These are phyloP conservation scores for Torulaspora globosa DNA, from an alignment of 1,139 yeast species.

Conservation along the genomic window DNA sequence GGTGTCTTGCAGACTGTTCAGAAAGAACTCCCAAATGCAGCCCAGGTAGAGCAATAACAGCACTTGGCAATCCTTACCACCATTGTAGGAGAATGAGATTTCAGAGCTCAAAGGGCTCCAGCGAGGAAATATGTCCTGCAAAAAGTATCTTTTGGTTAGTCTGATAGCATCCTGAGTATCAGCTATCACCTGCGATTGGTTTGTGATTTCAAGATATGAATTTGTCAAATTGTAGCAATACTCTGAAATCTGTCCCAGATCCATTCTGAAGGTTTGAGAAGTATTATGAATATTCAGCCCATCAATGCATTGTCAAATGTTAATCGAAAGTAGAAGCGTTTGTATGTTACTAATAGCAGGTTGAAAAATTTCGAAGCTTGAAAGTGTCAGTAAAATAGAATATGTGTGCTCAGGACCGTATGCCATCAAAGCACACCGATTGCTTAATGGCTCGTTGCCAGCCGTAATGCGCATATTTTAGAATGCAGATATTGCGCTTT, in stretches of 20 bases:
- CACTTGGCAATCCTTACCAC: constrained; percentile 39
- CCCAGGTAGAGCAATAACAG: constrained; percentile 33
- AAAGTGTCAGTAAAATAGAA: too few species aligned
- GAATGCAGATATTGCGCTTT: not conserved
- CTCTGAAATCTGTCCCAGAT: constrained; percentile 22
- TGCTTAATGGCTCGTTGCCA: not conserved
- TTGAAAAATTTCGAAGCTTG: not conserved
- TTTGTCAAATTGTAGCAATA: constrained; percentile 31
- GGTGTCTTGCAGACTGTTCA: constrained; percentile 16
- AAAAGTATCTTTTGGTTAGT: constrained; percentile 23
- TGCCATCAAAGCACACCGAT: too few species aligned
- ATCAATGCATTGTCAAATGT: not conserved
- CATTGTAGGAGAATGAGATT: constrained; percentile 37
- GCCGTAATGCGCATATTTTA: not conserved
- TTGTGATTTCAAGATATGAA: constrained; percentile 24
- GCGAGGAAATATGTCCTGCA: constrained; percentile 29
- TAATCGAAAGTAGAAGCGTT: not conserved
- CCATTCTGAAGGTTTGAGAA: constrained; percentile 3
- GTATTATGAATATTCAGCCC: not conserved
- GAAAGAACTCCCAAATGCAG: constrained; percentile 34
- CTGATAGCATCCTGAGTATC: constrained; percentile 33
- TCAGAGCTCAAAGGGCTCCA: constrained; percentile 35
- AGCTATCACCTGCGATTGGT: constrained; percentile 19
- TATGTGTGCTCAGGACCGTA: too few species aligned
- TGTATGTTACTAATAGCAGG: not conserved